Evolutionary conservation across 257 asterid species (phyloP).

Genomic region (Apocynum venetum): DNA sequence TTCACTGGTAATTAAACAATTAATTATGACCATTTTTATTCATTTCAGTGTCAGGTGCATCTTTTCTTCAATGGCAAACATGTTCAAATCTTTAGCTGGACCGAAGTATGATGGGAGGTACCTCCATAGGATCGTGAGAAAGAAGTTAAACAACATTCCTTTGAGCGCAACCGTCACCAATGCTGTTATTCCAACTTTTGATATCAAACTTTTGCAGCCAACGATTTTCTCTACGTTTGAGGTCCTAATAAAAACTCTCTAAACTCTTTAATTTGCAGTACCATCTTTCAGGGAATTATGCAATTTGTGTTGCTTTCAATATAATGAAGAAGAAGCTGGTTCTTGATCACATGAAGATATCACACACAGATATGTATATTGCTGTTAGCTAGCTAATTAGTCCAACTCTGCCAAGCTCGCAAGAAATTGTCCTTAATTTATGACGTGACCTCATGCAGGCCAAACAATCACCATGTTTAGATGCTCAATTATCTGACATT

Average conservation of each 20-base stretch:
- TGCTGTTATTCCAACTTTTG: constrained; percentile 1
- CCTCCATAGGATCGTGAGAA: constrained; percentile 23
- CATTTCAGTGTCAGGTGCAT: background rate
- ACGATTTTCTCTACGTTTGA: constrained; percentile 28
- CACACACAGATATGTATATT: too few relatives aligned
- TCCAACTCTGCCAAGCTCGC: too few relatives aligned
- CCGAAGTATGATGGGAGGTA: constrained; percentile 21
- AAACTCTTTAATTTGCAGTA: too few relatives aligned
- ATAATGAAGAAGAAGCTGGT: too few relatives aligned
- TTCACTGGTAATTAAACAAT: too few relatives aligned
- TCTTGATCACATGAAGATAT: too few relatives aligned
- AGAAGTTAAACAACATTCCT: background rate
- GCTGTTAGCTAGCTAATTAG: too few relatives aligned
- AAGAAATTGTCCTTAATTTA: too few relatives aligned
- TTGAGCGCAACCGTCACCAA: constrained; percentile 21
- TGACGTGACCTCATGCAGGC: constrained; percentile 27
- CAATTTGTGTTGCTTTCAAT: too few relatives aligned
- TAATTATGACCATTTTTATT: too few relatives aligned
- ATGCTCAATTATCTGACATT: constrained; percentile 56
- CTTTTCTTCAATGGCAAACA: background rate
- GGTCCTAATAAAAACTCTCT: background rate
- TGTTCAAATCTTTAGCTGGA: background rate
- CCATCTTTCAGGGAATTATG: too few relatives aligned
- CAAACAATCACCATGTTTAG: constrained; percentile 25
- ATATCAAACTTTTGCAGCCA: constrained; percentile 27